Percentiles rank a stretch among this genome's conserved stretches.
phyloP scores from a whole-genome alignment of 345 rosid species.

The Hypericum perforatum region DNA sequence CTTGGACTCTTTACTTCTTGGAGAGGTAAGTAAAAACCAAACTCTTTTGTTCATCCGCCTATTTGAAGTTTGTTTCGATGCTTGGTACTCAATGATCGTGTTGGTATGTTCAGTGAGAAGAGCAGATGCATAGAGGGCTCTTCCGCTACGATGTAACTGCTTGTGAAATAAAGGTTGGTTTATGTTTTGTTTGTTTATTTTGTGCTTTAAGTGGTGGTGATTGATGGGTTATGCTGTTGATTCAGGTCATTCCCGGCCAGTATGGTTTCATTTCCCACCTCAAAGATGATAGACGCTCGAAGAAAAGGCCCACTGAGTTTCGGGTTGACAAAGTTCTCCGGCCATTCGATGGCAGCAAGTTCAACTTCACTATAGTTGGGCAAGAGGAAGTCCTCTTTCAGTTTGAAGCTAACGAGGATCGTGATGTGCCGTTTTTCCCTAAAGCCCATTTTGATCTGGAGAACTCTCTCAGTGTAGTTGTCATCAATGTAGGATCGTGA shows the following conservation, averaged over 20 bases:
- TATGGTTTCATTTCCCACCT: constrained; percentile 12
- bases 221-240: constrained; percentile 6
- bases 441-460: constrained; percentile 52
- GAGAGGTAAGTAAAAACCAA: too few species aligned
- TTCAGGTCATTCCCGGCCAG: constrained; percentile 37
- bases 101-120: constrained; percentile 12
- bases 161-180: constrained; percentile 8
- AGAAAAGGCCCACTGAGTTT: constrained; percentile 16
- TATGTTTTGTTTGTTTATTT: background rate
- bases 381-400: constrained; percentile 35
- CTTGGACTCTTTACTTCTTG: constrained; percentile 67
- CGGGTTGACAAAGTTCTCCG: constrained; percentile 12
- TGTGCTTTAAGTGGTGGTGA: background rate
- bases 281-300: constrained; percentile 12
- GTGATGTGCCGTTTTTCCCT: constrained; percentile 48
- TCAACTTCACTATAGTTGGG: constrained; percentile 5
- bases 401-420: constrained; percentile 73
- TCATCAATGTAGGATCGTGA: constrained; percentile 78
- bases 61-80: background rate
- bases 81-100: background rate
- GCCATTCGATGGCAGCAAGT: constrained; percentile 10
- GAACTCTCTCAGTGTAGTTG: constrained; percentile 78
- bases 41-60: background rate
- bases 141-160: constrained; percentile 11
- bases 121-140: constrained; percentile 6